Evolutionary conservation across 139 green algal species (phyloP).

Genomic region (Volvox reticuliferus): DNA sequence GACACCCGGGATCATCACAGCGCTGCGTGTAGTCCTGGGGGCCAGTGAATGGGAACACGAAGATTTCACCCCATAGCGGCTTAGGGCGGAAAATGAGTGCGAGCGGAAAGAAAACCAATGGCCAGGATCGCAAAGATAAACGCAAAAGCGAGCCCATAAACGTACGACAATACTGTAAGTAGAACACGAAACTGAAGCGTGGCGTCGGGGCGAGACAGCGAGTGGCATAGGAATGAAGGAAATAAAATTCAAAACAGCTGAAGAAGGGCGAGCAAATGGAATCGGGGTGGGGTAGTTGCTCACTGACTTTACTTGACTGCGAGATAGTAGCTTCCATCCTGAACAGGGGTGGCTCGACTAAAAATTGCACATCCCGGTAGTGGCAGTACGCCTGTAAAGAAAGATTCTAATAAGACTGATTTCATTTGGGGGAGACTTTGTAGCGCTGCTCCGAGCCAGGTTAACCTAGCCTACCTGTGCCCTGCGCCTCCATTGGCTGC

Average conservation of each 20-base stretch:
- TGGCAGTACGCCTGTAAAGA: neutral
- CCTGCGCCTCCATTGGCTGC: conserved; percentile 38
- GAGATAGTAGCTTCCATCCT: too few species aligned
- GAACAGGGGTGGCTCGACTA: too few species aligned
- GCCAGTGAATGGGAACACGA: neutral
- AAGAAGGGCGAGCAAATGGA: too few species aligned
- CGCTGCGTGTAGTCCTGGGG: conserved; percentile 42
- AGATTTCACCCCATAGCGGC: neutral
- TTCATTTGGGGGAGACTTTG: neutral
- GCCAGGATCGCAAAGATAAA: neutral
- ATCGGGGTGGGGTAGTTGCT: too few species aligned
- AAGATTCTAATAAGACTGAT: neutral
- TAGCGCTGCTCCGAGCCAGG: too few species aligned
- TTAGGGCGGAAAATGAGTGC: neutral
- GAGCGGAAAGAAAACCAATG: neutral
- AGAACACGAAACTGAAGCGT: neutral
- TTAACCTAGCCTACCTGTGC: conserved; percentile 17
- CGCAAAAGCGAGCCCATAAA: neutral
- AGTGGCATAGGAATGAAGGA: too few species aligned
- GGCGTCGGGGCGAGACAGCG: too few species aligned
- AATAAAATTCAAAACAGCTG: too few species aligned
- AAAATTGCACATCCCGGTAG: neutral
- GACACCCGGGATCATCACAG: neutral
- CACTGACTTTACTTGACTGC: too few species aligned
- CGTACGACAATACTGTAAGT: neutral